Evolutionary conservation across 2,329 filamentous ascomycete genomes (phyloP).

Genomic region (Fusarium gaditjirri): DNA sequence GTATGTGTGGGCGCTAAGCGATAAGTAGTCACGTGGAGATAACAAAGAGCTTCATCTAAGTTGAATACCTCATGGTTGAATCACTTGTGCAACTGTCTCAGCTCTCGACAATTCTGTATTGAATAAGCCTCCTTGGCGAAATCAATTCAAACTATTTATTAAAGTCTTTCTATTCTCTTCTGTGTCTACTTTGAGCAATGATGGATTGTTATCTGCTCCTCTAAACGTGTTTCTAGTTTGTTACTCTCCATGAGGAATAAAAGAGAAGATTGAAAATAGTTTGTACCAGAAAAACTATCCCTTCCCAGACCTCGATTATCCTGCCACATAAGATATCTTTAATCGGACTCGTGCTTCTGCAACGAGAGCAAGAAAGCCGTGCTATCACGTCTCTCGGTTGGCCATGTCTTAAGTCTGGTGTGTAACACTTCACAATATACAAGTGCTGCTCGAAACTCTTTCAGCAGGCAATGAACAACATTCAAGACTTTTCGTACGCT

Average conservation of each 20-base stretch:
- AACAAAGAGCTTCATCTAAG: conserved; percentile 7
- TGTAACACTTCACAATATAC: background rate
- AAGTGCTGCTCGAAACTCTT: background rate
- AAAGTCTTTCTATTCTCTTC: background rate
- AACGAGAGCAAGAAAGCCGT: background rate
- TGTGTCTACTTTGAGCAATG: no score
- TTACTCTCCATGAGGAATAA: background rate
- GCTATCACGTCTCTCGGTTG: background rate
- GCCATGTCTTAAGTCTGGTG: background rate
- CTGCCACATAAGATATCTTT: background rate
- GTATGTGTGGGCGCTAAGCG: conserved; percentile 56
- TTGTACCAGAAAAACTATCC: background rate
- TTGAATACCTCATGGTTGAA: background rate
- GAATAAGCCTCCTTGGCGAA: background rate
- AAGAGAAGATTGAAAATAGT: background rate
- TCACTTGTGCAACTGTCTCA: background rate
- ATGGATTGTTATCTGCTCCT: background rate
- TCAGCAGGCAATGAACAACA: background rate
- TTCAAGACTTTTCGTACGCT: conserved; percentile 29
- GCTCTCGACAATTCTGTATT: background rate
- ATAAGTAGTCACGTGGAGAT: conserved; percentile 52
- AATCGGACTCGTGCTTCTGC: background rate
- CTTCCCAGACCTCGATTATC: background rate
- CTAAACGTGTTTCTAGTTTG: background rate
- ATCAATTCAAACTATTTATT: background rate